A percentile compares a stretch with the other conserved stretches of the same genome.
Evolutionary conservation across 2,329 filamentous ascomycete genomes (phyloP).

Genomic region (Colletotrichum spinosum): DNA sequence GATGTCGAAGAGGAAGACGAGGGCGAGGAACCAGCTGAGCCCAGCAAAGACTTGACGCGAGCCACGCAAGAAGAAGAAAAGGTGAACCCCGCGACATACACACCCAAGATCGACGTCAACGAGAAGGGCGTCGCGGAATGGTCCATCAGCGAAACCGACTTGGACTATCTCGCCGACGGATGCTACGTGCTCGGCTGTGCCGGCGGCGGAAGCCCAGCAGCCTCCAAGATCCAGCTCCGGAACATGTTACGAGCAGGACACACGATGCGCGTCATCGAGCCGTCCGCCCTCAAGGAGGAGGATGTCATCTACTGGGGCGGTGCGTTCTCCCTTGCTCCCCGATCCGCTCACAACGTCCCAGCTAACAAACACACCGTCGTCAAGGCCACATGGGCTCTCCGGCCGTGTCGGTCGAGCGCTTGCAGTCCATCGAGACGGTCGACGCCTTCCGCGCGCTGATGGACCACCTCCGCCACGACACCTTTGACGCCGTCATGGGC

Average conservation of each 20-base stretch:
- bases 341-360: accelerated
- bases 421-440: conserved; percentile 53
- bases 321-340: background rate
- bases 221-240: conserved; percentile 50
- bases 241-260: conserved; percentile 54
- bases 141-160: conserved; percentile 57
- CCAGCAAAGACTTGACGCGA: conserved; percentile 49
- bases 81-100: conserved; percentile 44
- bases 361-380: background rate
- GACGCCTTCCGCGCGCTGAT: conserved; percentile 52
- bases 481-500: conserved; percentile 54
- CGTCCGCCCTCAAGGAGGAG: conserved; percentile 54
- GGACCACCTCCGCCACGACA: conserved; percentile 44
- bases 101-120: conserved; percentile 14
- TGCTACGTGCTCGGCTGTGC: conserved; percentile 61
- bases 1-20: conserved; percentile 57
- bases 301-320: conserved; percentile 58
- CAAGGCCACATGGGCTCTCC: conserved; percentile 52
- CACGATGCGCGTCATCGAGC: conserved; percentile 52
- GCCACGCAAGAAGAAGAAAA: conserved; percentile 59
- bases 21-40: conserved; percentile 53
- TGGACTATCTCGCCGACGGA: conserved; percentile 58
- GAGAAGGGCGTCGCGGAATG: conserved; percentile 46
- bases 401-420: conserved; percentile 54
- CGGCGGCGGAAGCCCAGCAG: conserved; percentile 52